Evolutionary conservation across 1,284 basidiomycete genomes (phyloP), one percentile per base, ranked within the genome.

Genomic region (Ganoderma meredithae): DNA sequence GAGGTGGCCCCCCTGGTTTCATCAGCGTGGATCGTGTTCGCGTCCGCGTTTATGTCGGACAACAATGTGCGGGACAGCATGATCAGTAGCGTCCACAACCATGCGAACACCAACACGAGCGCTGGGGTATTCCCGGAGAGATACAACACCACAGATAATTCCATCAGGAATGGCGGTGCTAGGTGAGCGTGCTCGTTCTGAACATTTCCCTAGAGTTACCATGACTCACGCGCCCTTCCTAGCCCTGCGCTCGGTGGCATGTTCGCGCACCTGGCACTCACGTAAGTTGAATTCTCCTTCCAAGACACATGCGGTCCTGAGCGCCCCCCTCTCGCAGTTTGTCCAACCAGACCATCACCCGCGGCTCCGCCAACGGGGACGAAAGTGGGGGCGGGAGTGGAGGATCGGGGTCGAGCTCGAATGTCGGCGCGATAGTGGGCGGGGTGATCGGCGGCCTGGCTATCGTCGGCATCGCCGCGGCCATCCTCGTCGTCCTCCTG

Each of bases 1-100:
- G 49, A 1, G 1, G 25, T 25, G 36, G 15, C 33, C n/a, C 19
- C 12, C 31, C n/a, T 27, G 2, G 10, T 33, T 17, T 10, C 15
- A 22, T 4, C 39, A 77, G 77, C 74, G 10, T 78, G 77, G 77
- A 68, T 63, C 1, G 19, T 75, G 49, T 75, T 76, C 64, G 72
- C 77, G 1, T 74, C 76, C 1, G 74, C 75, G 8, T 73, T 71
- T 8, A 65, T 69, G n/a, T 66, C 63, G 15, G 74, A 76, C 60
- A 41, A 64, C 8, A 62, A 59, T 39, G 69, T 76, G 12, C 74
- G 74, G 25, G 62, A 76, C 53, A 25, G 55, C 12, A 55, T 79
- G 7, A 71, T 79, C n/a, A 22, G 66, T 0, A 67, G 70, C 12
- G 69, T 74, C 1, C 76, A 75, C 75, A 61, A 60, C 22, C 72